Evolutionary conservation across 1,284 basidiomycete genomes (phyloP), one percentile per base, ranked within the genome.

Genomic region (Sphagnurus paluster): DNA sequence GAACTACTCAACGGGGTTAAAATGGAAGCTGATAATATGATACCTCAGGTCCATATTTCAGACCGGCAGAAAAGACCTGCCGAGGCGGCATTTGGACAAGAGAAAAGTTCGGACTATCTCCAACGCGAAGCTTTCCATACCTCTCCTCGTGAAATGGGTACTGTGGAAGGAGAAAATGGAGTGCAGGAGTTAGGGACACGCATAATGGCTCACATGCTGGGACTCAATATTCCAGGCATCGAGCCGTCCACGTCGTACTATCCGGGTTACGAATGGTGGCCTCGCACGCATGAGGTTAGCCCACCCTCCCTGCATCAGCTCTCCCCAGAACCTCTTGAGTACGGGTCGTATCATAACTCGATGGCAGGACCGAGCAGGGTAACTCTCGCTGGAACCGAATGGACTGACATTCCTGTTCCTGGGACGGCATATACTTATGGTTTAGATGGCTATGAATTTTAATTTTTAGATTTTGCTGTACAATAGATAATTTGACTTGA

Each of bases 221-320:
- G 84, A 4, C 62, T 84, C 25, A 77, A 80, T 54, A 69, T 81
- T 42, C 76, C 82, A 24, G 76, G 79, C 19, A 65, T 81, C 28
- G 78, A 83, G 48, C 70, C 80, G 5, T 80, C 82, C 19, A 77
- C 80, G 11, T 80, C 81, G 14, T 82, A 78, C 61, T 77, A 76
- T 62, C 78, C 84, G n/a, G 83, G 80, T 14, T 87, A 82, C 58
- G 83, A 86, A 58, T 87, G 82, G 83, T 88, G 83, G 84, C 80
- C 82, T 13, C 76, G 77, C 39, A 58, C 67, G 32, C 61, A 57
- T 37, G 67, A 67, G 25, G 55, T 52, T 19, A 47, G 46, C 37
- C 50, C 55, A 19, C 50, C 55, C 14, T 39, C 44, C 19, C 55
- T 55, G 17, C 56, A 60, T 40, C 44, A 57, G 36, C 24, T 58